Evolutionary conservation across 148 eudicot species (phyloP).

Genomic region (Vaccinium darrowii): DNA sequence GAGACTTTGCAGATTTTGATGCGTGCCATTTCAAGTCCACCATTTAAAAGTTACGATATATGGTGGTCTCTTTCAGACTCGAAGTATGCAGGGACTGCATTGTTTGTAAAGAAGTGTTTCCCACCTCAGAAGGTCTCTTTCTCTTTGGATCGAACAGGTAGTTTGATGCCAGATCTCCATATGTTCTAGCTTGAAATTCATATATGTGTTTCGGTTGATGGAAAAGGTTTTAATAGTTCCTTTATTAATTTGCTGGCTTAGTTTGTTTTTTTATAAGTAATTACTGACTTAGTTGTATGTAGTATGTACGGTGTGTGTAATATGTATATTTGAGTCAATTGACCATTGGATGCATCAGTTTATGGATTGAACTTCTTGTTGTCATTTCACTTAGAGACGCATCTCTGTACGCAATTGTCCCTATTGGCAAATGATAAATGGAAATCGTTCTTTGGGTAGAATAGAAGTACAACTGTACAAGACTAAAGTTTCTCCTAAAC

Average conservation of each 20-base stretch:
- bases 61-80: slow-evolving; percentile 99
- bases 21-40: slow-evolving; percentile 86
- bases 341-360: not conserved
- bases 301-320: not conserved
- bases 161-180: not conserved
- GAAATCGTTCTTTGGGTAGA: not conserved
- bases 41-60: slow-evolving; percentile 67
- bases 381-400: not conserved
- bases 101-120: slow-evolving; percentile 81
- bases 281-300: not conserved
- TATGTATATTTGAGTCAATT: not conserved
- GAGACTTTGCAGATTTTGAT: slow-evolving; percentile 55
- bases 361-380: not conserved
- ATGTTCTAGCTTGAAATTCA: not conserved
- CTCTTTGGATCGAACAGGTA: slow-evolving; percentile 79
- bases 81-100: slow-evolving; percentile 97
- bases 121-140: slow-evolving; percentile 72
- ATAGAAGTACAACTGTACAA: not conserved
- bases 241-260: not conserved
- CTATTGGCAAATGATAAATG: not conserved
- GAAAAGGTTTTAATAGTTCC: not conserved
- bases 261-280: too few species aligned
- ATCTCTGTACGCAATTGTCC: not conserved
- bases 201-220: not conserved
- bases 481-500: not conserved